Base-by-base conservation (phyloP, 768 basidiomycete genomes). In the Tulasnella sp. region DNA sequence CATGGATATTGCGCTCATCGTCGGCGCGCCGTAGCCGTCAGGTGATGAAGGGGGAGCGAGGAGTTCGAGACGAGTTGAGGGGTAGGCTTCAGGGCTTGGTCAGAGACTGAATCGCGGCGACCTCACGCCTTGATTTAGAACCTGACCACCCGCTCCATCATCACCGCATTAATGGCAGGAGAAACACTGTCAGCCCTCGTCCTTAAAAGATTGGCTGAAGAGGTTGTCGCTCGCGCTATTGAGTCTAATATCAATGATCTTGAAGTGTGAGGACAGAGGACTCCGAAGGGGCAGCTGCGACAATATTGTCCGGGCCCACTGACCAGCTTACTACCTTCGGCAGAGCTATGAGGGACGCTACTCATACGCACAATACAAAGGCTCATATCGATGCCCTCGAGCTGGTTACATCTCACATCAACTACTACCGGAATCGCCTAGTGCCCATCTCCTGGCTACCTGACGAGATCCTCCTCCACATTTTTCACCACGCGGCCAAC, bases 1-100 rank as follows among this genome's bases (percentile, higher is more conserved):
- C 76, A 77, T 40, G 24, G 76, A 77, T 40, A 77, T 77, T 56
- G 58, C 56, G 31, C 52, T 58, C 76, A 77, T 77, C 31, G 39
- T 74, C 19, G 27, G 31, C 34, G 27, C 27, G 73, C n/a, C 73
- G 38, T 21, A n/a, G 38, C 18, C n/a, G 73, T 40, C 39, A 27
- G 38, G 73, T n/a, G 73, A 74, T 74, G 62, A 24, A 52, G 24
- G 24, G 52, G 52, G 24, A n/a, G 24, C 52, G 52, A n/a, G 62
- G 62, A 68, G 62, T 36, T 68, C 9, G 14, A 36, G 34, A 68
- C 62, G 62, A 27, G 16, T 12, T 68, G 62, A 34, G 27, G 31
- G 62, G 62, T 34, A 36, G 62, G 62, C 27, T 68, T 27, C 62
- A 68, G 62, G 62, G 62, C 62, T 68, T 68, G 62, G 62, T 68